Base-by-base conservation (phyloP, 768 basidiomycete species). In the Amanita thiersii region DNA sequence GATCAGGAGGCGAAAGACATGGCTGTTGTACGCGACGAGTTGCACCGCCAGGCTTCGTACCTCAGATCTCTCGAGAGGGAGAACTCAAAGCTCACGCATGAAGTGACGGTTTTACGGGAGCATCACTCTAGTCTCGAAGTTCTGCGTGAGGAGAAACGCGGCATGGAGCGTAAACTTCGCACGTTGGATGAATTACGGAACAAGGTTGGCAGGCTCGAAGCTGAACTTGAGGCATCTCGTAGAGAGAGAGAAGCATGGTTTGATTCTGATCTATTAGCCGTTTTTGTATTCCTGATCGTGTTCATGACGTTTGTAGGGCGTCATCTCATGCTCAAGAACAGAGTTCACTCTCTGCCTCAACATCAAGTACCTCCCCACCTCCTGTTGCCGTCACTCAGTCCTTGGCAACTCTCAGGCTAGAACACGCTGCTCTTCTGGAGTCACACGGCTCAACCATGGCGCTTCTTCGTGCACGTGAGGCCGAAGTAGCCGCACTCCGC, bases 111-210 rank as follows among this genome's bases (percentile, higher is more conserved):
- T 8, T 64, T 85, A 11, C 67, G 73, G 24, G 77, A 77, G 46
- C 64, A 72, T 1, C 64, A 78, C n/a, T 59, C 66, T 5, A 79
- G 73, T 48, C 60, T 84, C 2, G 84, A 86, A 45, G 78, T 89
- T 2, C 53, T 90, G 25, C 65, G 72, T 23, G 87, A 89, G 54
- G 82, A 89, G 59, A 86, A 87, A 47, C 66, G 77, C 4, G 67
- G 68, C 0, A 56, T 89, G 32, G 75, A 86, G 52, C 57, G 61
- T 11, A 79, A 72, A 49, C 58, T 79, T 5, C 51, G 49, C 10
- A 62, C 61, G 1, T 57, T 72, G 26, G 79, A 84, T 14, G 70
- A 70, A 28, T 54, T 85, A 39, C 61, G 79, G 19, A 75, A 73
- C 51, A 64, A 67, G 49, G 69, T 77, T 0, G 73, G 71, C 1